phyloP scores from a whole-genome alignment of 2,329 filamentous ascomycete genomes.

The Fusarium sulawesiense region DNA sequence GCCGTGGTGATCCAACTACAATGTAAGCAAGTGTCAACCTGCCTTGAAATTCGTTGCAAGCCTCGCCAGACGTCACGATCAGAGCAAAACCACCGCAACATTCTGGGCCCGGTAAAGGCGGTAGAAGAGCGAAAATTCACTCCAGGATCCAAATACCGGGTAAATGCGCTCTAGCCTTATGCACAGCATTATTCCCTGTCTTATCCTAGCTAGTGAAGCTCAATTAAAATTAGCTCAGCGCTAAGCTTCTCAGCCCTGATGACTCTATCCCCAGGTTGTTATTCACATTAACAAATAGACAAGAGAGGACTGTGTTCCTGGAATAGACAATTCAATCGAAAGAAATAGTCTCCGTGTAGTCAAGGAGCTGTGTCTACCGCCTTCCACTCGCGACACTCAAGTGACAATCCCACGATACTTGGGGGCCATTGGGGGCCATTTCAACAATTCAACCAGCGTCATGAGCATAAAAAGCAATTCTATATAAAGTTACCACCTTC shows the following conservation, averaged over 20 bases:
- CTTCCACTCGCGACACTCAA: accelerated
- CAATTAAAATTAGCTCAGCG: not conserved
- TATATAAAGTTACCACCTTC: not conserved
- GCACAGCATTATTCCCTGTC: not conserved
- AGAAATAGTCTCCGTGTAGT: not conserved
- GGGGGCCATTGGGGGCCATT: not conserved
- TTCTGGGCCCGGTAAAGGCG: no score
- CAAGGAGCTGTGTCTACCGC: accelerated
- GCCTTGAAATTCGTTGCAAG: no score
- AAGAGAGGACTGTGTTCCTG: accelerated
- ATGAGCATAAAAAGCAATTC: not conserved
- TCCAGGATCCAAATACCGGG: not conserved
- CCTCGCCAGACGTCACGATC: no score
- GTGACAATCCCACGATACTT: not conserved
- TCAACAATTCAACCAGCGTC: accelerated
- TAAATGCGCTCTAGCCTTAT: not conserved
- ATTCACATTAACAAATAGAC: accelerated
- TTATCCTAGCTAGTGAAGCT: not conserved
- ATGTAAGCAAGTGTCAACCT: no score
- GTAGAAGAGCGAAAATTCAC: no score
- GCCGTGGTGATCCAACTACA: no score
- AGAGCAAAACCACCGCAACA: no score
- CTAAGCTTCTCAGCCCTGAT: not conserved
- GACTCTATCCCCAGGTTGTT: not conserved
- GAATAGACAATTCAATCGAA: not conserved